A percentile compares a stretch with the other conserved stretches of the same genome.
phyloP scores from a whole-genome alignment of 208 protist genomes.

The Leishmania amazonensis region DNA sequence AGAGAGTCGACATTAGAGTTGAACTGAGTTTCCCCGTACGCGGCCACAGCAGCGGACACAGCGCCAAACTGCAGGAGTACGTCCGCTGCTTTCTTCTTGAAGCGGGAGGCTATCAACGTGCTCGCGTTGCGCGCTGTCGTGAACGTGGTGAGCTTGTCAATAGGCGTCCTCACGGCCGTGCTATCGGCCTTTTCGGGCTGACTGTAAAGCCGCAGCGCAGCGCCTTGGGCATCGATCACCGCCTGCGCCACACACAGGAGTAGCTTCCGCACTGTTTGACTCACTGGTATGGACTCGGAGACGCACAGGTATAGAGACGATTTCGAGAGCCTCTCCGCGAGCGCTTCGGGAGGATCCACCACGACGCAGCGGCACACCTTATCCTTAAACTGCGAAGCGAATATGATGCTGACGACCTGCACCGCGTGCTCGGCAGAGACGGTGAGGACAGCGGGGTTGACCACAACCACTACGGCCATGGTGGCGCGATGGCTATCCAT shows the following conservation, averaged over 20 bases:
- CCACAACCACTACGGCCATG: constrained; percentile 65
- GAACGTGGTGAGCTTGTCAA: constrained; percentile 32
- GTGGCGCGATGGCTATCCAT: constrained; percentile 66
- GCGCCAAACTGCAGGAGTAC: constrained; percentile 70
- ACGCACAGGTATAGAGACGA: constrained; percentile 28
- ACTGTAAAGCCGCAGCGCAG: constrained; percentile 22
- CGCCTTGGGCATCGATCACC: constrained; percentile 26
- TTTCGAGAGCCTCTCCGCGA: constrained; percentile 15
- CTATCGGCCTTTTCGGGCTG: constrained; percentile 28
- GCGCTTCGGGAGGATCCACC: constrained; percentile 38
- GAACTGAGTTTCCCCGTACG: constrained; percentile 73
- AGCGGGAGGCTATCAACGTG: constrained; percentile 28
- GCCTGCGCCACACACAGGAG: constrained; percentile 46
- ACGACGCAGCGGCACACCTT: constrained; percentile 83
- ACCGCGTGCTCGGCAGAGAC: constrained; percentile 36
- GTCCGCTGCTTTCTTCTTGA: constrained; percentile 70
- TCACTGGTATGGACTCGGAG: constrained; percentile 16
- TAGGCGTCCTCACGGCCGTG: constrained; percentile 31
- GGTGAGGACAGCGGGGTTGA: constrained; percentile 45
- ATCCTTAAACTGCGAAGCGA: constrained; percentile 60
- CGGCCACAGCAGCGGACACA: constrained; percentile 46
- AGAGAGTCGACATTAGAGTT: constrained; percentile 51
- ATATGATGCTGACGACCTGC: constrained; percentile 55
- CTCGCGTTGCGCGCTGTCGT: constrained; percentile 14
- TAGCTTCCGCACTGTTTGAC: constrained; percentile 36